Percentiles rank a stretch among this genome's conserved stretches.
phyloP scores from a whole-genome alignment of 2,329 filamentous ascomycete genomes.

The Fusarium sp. region DNA sequence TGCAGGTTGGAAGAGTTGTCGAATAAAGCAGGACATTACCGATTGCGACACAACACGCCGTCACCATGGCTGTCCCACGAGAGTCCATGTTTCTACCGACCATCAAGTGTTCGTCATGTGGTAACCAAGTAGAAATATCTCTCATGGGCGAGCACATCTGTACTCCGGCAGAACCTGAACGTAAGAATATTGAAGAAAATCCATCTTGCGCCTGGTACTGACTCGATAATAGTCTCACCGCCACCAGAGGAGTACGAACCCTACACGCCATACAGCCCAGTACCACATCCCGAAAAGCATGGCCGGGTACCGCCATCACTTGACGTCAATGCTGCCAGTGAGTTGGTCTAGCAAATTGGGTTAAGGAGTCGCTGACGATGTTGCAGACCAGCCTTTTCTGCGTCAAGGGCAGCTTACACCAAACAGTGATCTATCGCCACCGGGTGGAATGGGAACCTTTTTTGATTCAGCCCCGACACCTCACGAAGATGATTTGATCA shows the following conservation, averaged over 20 bases:
- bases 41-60: constrained; percentile 14
- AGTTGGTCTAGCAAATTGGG: constrained; percentile 36
- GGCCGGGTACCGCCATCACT: constrained; percentile 59
- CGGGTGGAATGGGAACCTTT: constrained; percentile 61
- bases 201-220: background rate
- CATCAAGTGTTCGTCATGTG: constrained; percentile 89
- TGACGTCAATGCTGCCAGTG: constrained; percentile 67
- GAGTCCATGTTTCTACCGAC: constrained; percentile 80
- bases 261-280: constrained; percentile 45
- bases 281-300: constrained; percentile 50
- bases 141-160: constrained; percentile 90
- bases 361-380: constrained; percentile 42
- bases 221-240: constrained; percentile 51
- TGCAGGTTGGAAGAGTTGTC: constrained; percentile 18
- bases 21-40: constrained; percentile 2
- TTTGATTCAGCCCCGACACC: constrained; percentile 59
- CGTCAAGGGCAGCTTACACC: constrained; percentile 72
- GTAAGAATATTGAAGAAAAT: constrained; percentile 49
- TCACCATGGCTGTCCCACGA: constrained; percentile 64
- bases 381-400: constrained; percentile 65
- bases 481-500: constrained; percentile 53
- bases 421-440: constrained; percentile 71
- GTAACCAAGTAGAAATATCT: constrained; percentile 82
- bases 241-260: constrained; percentile 49
- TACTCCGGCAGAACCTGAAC: constrained; percentile 61